Evolutionary conservation across 179 eudicot genomes (phyloP).

Genomic region (Carnegiea gigantea): DNA sequence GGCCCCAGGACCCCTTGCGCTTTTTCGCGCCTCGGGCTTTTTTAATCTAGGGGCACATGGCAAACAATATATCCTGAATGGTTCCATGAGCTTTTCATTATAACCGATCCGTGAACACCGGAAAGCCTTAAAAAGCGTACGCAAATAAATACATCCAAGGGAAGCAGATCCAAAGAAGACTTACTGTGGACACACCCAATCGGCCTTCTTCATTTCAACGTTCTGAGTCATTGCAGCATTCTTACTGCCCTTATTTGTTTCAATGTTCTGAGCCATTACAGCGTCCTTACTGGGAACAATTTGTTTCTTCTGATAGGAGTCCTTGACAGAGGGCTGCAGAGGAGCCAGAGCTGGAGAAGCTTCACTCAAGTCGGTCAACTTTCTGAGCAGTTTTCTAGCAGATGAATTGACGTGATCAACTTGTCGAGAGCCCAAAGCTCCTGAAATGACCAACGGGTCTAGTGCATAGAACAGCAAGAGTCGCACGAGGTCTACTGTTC

Average conservation of each 20-base stretch:
- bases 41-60: neutral
- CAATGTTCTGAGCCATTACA: conserved; percentile 32
- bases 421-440: conserved; percentile 41
- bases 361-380: conserved; percentile 62
- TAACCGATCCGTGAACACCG: neutral
- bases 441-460: conserved; percentile 55
- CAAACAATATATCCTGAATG: neutral
- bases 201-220: conserved; percentile 45
- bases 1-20: too few species aligned
- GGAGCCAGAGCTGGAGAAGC: conserved; percentile 38
- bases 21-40: too few species aligned
- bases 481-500: conserved; percentile 89
- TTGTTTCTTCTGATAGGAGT: conserved; percentile 31
- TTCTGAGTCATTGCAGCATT: conserved; percentile 29
- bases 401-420: conserved; percentile 55
- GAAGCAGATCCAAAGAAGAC: conserved; percentile 21
- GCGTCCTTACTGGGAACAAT: conserved; percentile 14
- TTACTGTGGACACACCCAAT: conserved; percentile 77
- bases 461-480: conserved; percentile 68
- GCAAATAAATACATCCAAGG: neutral
- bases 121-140: neutral
- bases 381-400: conserved; percentile 65
- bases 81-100: neutral
- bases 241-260: neutral
- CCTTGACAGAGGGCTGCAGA: conserved; percentile 34